Evolutionary conservation across 139 green algal species (phyloP), one percentile per base, ranked within the genome.

Genomic region (Helicosporidium sp.): DNA sequence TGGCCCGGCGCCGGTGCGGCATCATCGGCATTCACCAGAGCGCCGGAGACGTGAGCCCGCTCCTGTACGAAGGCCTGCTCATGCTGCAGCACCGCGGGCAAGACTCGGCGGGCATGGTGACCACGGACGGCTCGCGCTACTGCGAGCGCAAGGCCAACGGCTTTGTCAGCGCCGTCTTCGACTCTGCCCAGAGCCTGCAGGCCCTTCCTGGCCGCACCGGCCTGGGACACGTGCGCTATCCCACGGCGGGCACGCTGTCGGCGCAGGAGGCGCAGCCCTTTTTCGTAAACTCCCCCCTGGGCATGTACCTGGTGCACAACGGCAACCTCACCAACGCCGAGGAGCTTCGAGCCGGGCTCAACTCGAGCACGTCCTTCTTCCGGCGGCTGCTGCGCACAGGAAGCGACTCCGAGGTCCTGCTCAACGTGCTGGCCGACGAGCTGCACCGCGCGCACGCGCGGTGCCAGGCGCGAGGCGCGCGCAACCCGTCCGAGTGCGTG

Each of bases 301-400:
- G 80, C 51, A 96, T 93, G 44, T 95, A 83, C 72, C 65, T 99
- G 25, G 94, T 96, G 53, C 90, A 99, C 76, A 99, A 99, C 57
- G 90, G 88, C 52, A 99, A 99, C 81, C 71, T 99, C 20, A 96
- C 88, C 29, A 99, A 99, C 74, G 83, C 82, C 16, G 66, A 79
- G 10, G 67, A 89, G 55, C 67, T 95, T 58, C 57, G 80, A 26
- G 46, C 64, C 16, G 26, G 74, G 44, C 61, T 90, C 12, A 75
- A 83, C 50, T 69, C 60, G 39, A 64, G 49, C 31, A 72, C 64
- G 35, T 87, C 73, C 43, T 92, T 84, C 68, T 91, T 92, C 65
- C 74, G 79, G 60, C 64, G 85, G 43, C 77, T 88, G 65, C 53
- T 95, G 43, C 64, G 77, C 24, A 99, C 90, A 5, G 61, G 70